Base-by-base conservation (phyloP, 306 rosid genomes). In the Chamaecrista fasciculata region DNA sequence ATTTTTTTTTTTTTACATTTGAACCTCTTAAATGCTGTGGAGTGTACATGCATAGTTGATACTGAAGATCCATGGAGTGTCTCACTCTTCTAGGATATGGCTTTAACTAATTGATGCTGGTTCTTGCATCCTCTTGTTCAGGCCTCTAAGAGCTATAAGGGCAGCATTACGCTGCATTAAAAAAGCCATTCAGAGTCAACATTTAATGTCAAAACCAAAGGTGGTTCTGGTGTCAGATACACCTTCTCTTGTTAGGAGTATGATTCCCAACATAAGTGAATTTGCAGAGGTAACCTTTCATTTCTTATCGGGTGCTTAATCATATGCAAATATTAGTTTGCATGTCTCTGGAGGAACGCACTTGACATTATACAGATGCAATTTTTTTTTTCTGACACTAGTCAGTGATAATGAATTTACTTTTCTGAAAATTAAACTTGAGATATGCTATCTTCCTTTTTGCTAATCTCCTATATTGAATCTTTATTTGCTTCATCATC, bases 151-250 rank as follows among this genome's bases (percentile, higher is more conserved):
- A 87, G 96, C 94, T 46, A 51, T 84, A 37, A 86, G 84, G 82
- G 95, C 96, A 6, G 96, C 96, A 55, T 43, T 91, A 76, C 87
- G 37, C 62, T 94, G 99, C 79, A 51, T 85, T 1, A 85, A 63
- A 78, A 94, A 84, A 66, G 87, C 91, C 34, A 55, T 81, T 34
- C 29, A 52, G 70, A 76, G 66, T 75, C 84, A 60, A 26, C 74
- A 70, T 53, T 72, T 67, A 24, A 42, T 19, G 21, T 72, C 91
- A 2, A 91, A 80, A 60, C 91, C 99, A 59, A 84, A 74, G 81
- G 89, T 94, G 77, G 96, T 91, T 67, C 48, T 91, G 64, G 96
- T 89, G 66, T 94, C 99, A 3, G 99, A 94, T 75, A 87, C 92
- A 21, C 99, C 99, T 33, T 80, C 96, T 42, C 84, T 89, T 40